Base-by-base conservation (phyloP, 1,139 yeast genomes). In the Pneumocystis carinii region DNA sequence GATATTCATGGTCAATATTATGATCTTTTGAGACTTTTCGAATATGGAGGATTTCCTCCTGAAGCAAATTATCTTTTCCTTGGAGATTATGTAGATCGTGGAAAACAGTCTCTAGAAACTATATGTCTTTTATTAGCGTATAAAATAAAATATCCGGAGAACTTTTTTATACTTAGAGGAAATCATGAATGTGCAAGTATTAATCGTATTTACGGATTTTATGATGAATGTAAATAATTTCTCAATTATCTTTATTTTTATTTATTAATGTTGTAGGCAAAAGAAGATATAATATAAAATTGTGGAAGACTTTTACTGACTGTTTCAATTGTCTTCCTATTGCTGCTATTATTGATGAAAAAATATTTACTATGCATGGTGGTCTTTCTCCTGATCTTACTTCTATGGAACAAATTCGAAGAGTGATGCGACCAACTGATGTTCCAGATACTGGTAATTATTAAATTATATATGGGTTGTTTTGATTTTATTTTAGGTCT, bases 1-100 rank as follows among this genome's bases (percentile, higher is more conserved):
- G 98, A 92, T 75, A 90, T 92, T 72, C 98, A 92, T 75, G 97
- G 97, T 66, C 98, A 92, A 77, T 92, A 90, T 76, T 90, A 90
- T 73, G 98, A 92, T 77, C 81, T 92, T 72, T 81, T 92, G 75
- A 86, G 97, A 76, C 82, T 92, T 71, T 90, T 92, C 73, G 97
- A 92, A 78, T 90, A 90, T 73, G 97, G 97, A 70, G 98, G 97
- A 5, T 92, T 90, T 80, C 97, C 97, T 3, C 97, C 97, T n/a
- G 96, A 90, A 75, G 95, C 97, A 38, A 90, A 90, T 77, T 90
- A 90, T 76, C 79, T 90, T 71, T 92, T 92, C 74, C 78, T 92
- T 67, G 98, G 98, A 68, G 98, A 90, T 77, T 90, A 90, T 73
- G 98, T 90, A 69, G 98, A 90, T 79, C 85, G 98, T 80, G 98